Base-by-base conservation (phyloP, 2,329 filamentous ascomycete species). In the Rutstroemia sydowiana region DNA sequence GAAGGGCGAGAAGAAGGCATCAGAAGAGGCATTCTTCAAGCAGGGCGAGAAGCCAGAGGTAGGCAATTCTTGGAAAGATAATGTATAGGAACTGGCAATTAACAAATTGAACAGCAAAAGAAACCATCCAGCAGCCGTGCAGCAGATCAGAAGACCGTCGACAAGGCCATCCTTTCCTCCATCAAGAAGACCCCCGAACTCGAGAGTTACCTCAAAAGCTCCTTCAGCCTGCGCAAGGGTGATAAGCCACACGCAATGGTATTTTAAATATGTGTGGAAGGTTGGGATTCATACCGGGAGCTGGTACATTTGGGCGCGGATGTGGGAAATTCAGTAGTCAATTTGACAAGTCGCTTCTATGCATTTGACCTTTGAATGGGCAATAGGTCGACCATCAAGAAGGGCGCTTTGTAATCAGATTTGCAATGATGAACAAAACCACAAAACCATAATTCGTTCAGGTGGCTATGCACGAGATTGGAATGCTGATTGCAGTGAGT, bases 161-260 rank as follows among this genome's bases (percentile, higher is more conserved):
- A 98, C 82, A 95, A 96, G 87, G 84, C 90, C 66, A 79, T 98
- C 71, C 77, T 98, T 68, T 83, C 88, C 75, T 87, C 78, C 76
- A 93, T 98, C 82, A 97, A 97, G 88, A 96, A 97, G 85, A 90
- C 95, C 75, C 87, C 90, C 66, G 79, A 92, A 76, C 87, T 98
- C 68, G 76, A 84, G 72, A 88, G 85, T 78, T 98, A 98, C 84
- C 88, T 98, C 68, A 82, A 82, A 71, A 88, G 86, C 75, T 89
- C 86, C 73, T 98, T 98, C 88, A 95, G 88, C 84, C 85, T 98
- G 76, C 88, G 92, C 79, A 96, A 91, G 82, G 93, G 93, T 71
- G 92, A 98, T 83, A 91, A 92, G 86, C 93, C 93, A 77, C 93
- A 98, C 80, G 88, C 95, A 85, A 97, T 98, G 93, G 88, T 88